Evolutionary conservation across 164 flowering plant species (phyloP), one percentile per base, ranked within the genome.

Genomic region (Saururus chinensis): DNA sequence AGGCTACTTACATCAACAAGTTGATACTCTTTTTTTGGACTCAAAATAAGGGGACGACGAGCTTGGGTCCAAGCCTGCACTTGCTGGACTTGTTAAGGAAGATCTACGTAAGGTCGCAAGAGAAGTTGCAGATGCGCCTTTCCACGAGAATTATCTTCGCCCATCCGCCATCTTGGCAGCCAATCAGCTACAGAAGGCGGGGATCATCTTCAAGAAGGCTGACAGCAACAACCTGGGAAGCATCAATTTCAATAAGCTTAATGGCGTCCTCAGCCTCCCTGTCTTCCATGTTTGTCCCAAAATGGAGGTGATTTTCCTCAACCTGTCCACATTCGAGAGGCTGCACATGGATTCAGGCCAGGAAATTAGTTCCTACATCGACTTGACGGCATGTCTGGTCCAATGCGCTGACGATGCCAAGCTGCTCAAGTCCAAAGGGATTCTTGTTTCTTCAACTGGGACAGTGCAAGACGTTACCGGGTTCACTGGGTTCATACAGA

Each of bases 301-400:
- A n/a, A n/a, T n/a, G n/a, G n/a, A n/a, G n/a, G n/a, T n/a, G n/a
- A n/a, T n/a, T n/a, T n/a, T n/a, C n/a, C n/a, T n/a, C n/a, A n/a
- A n/a, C n/a, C n/a, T n/a, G n/a, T n/a, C n/a, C n/a, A n/a, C n/a
- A n/a, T n/a, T n/a, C n/a, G n/a, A n/a, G n/a, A n/a, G n/a, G n/a
- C n/a, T n/a, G n/a, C n/a, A n/a, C n/a, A n/a, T n/a, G n/a, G n/a
- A n/a, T n/a, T 79, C 73, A 6, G 81, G 81, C 25, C 75, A 74
- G n/a, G 82, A 79, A 51, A 73, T 80, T 49, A 77, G 82, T 0
- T 68, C 82, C 4, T 82, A 75, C 64, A 57, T 76, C 1, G 77
- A 70, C 57, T 76, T 81, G 73, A 83, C 81, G 83, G 82, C 79
- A 70, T 74, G 74, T 66, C 73, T 83, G 45, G 76, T 83, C 22